phyloP scores from a whole-genome alignment of 352 stramenopile genomes.

The Pythium pyrilobum region DNA sequence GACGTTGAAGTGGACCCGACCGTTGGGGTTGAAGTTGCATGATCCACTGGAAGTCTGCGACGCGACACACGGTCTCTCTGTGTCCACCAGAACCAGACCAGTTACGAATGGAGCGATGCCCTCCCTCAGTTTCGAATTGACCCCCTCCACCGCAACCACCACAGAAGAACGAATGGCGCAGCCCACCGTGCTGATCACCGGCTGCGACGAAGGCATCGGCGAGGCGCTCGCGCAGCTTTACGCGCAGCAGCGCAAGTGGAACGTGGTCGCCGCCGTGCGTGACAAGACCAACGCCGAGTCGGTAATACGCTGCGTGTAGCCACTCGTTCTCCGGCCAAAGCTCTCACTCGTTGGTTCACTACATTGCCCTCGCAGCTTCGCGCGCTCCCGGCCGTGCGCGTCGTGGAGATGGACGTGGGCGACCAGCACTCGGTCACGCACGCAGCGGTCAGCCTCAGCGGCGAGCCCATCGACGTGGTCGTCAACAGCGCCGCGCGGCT shows the following conservation, averaged over 20 bases:
- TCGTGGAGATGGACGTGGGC: slow-evolving; percentile 16
- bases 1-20: too few relatives aligned
- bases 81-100: too few relatives aligned
- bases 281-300: not conserved
- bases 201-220: slow-evolving; percentile 20
- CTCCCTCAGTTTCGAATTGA: too few relatives aligned
- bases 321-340: too few relatives aligned
- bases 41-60: too few relatives aligned
- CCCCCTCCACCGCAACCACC: too few relatives aligned
- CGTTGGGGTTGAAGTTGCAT: too few relatives aligned
- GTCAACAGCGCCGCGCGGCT: slow-evolving; percentile 31
- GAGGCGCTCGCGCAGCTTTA: slow-evolving; percentile 19
- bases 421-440: slow-evolving; percentile 15
- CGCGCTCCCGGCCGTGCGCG: not conserved
- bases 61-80: too few relatives aligned
- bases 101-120: too few relatives aligned
- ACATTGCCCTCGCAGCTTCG: not conserved
- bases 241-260: slow-evolving; percentile 15
- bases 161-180: not conserved
- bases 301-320: too few relatives aligned
- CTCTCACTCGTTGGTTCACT: too few relatives aligned
- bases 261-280: slow-evolving; percentile 4
- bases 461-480: slow-evolving; percentile 24
- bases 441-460: slow-evolving; percentile 2
- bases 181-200: slow-evolving; percentile 23